Percentiles rank a stretch among this genome's conserved stretches.
These are phyloP conservation scores for Choanephora cucurbitarum DNA, from an alignment of 371 early-diverging fungal species.

Conservation along the genomic window DNA sequence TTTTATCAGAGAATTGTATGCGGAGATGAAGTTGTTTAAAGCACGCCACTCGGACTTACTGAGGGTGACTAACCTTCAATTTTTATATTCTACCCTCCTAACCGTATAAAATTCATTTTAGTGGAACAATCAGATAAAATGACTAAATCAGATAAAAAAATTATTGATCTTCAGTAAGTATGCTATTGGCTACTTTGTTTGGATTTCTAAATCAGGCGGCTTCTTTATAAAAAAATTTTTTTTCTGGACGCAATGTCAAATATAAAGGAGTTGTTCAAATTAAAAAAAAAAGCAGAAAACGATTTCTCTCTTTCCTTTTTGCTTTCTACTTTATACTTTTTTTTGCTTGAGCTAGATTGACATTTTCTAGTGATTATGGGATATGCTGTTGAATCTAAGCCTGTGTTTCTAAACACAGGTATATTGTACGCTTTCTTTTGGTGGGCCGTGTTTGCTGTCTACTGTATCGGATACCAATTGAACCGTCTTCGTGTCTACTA, in stretches of 20 bases:
- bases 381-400: conserved; percentile 11
- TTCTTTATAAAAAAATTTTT: too few species aligned
- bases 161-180: not conserved
- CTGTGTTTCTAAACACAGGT: conserved; percentile 24
- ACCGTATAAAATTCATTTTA: not conserved
- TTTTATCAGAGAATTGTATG: not conserved
- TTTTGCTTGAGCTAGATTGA: too few species aligned
- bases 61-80: not conserved
- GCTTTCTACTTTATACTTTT: too few species aligned
- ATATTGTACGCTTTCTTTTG: conserved; percentile 39
- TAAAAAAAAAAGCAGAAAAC: not conserved
- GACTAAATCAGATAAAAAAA: not conserved
- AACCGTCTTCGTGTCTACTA: conserved; percentile 29
- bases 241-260: too few species aligned
- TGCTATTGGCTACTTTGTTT: too few species aligned
- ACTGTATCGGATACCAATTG: conserved; percentile 38
- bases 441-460: conserved; percentile 42
- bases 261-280: too few species aligned
- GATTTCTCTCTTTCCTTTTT: too few species aligned
- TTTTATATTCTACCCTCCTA: not conserved
- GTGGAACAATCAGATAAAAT: not conserved
- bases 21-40: not conserved
- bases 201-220: too few species aligned
- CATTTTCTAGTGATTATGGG: conserved; percentile 8
- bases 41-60: not conserved